Evolutionary conservation across 1,284 basidiomycete species (phyloP), one percentile per base, ranked within the genome.

Genomic region (Coniferiporia sulphurascens): DNA sequence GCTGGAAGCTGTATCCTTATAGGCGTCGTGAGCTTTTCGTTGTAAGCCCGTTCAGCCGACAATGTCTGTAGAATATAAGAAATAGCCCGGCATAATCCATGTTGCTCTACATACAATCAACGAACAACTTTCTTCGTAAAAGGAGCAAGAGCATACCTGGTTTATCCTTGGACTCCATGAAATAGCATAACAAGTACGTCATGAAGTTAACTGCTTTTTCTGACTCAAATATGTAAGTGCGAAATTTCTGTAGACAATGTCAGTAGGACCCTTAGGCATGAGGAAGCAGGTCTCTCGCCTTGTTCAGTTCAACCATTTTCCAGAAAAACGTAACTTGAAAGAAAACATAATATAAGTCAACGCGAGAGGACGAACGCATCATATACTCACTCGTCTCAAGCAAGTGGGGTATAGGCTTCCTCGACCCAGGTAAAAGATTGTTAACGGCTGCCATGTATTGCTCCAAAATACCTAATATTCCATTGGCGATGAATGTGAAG

Each of bases 61-160:
- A 98, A 74, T 4, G 92, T 89, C 69, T 99, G 96, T 4, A 98
- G 76, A 61, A 98, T 88, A 72, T 97, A 98, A 2, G 93, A 92
- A 35, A 96, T 78, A 3, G 93, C 85, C 50, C 95, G 84, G 66
- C 95, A 93, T 27, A 98, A 75, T 0, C 94, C 95, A 66, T 97
- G 90, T 76, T 95, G 87, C 59, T 95, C 92, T 88, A 62, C 55
- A 64, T 36, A 70, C 63, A 67, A 60, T 46, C 58, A 58, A 48
- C 34, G 62, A 61, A 38, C 15, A 41, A 55, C 54, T 60, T 35
- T 67, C 19, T 21, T n/a, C 38, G n/a, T 55, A 48, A 64, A 34
- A 45, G 4, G 38, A 48, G 36, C 38, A 43, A 32, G 44, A 48
- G 73, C 85, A 68, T 69, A 94, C 91, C 85, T 65, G 93, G 90